These are phyloP conservation scores for Aureoboletus auriporus DNA, from an alignment of 768 basidiomycete species.

Conservation along the genomic window DNA sequence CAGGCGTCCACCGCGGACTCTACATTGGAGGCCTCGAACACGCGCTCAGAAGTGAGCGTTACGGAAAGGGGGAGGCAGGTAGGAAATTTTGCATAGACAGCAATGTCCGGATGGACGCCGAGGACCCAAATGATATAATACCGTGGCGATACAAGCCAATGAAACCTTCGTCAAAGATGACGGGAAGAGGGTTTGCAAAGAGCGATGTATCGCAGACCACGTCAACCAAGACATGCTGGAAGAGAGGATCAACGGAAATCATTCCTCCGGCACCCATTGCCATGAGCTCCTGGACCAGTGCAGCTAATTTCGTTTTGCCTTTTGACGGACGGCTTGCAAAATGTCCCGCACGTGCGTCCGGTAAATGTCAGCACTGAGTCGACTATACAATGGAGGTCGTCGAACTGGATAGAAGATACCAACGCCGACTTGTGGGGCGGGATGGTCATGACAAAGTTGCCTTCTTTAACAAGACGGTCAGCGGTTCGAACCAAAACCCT, in stretches of 20 bases:
- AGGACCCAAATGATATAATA: constrained; percentile 61
- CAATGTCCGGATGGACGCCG: constrained; percentile 77
- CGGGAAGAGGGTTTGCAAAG: constrained; percentile 59
- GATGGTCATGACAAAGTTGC: constrained; percentile 49
- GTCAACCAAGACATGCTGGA: constrained; percentile 86
- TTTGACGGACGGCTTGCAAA: constrained; percentile 43
- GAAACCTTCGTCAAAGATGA: constrained; percentile 96
- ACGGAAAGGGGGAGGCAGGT: constrained; percentile 84
- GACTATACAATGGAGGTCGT: constrained; percentile 50
- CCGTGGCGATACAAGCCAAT: constrained; percentile 89
- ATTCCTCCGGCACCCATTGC: constrained; percentile 96
- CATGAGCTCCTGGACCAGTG: constrained; percentile 86
- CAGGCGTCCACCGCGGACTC: constrained; percentile 78
- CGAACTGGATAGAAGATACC: constrained; percentile 17
- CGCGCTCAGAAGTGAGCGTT: constrained; percentile 75
- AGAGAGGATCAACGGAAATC: constrained; percentile 96
- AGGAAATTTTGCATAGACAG: constrained; percentile 88
- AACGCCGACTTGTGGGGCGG: constrained; percentile 44
- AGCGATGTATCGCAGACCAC: constrained; percentile 54
- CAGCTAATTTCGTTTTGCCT: constrained; percentile 50
- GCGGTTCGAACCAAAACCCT: constrained; percentile 92
- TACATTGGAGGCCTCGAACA: constrained; percentile 78
- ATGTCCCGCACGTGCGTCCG: constrained; percentile 49
- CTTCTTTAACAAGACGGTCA: constrained; percentile 69
- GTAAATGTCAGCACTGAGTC: constrained; percentile 62